Evolutionary conservation across 352 stramenopile genomes (phyloP).

Genomic region (Aphanomyces astaci): DNA sequence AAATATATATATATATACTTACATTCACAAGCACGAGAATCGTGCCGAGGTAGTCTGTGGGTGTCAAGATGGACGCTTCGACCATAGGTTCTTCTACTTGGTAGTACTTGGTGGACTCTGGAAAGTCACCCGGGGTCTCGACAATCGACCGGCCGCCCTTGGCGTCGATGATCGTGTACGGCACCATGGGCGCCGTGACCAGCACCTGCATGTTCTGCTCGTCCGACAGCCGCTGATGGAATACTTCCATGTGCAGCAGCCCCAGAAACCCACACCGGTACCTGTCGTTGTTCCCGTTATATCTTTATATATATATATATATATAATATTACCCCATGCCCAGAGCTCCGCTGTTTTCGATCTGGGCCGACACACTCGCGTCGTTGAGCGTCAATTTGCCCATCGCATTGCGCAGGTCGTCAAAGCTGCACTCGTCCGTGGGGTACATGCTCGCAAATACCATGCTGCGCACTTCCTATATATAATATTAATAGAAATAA

Average conservation of each 20-base stretch:
- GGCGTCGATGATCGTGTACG: constrained; percentile 87
- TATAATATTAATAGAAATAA: too few relatives aligned
- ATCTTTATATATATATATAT: background rate
- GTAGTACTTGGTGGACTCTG: constrained; percentile 80
- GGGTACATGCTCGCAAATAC: constrained; percentile 99
- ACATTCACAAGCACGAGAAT: constrained; percentile 93
- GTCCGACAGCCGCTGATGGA: constrained; percentile 95
- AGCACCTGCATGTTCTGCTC: constrained; percentile 97
- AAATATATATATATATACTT: constrained; percentile 23
- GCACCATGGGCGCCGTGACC: constrained; percentile 97
- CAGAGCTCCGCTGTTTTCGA: constrained; percentile 91
- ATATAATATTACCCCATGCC: constrained; percentile 75
- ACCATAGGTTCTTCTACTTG: constrained; percentile 94
- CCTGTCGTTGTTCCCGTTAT: background rate
- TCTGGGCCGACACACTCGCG: constrained; percentile 91
- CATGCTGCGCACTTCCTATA: constrained; percentile 82
- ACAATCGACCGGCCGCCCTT: constrained; percentile 38
- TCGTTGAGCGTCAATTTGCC: constrained; percentile 97
- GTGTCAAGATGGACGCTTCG: constrained; percentile 94
- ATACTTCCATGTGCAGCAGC: constrained; percentile 97
- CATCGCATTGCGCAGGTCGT: constrained; percentile 93
- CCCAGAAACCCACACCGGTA: constrained; percentile 94
- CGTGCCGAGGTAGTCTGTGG: constrained; percentile 89
- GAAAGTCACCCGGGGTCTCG: constrained; percentile 70
- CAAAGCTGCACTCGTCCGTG: constrained; percentile 92